phyloP scores from a whole-genome alignment of 345 rosid genomes.

The Moringa oleifera region DNA sequence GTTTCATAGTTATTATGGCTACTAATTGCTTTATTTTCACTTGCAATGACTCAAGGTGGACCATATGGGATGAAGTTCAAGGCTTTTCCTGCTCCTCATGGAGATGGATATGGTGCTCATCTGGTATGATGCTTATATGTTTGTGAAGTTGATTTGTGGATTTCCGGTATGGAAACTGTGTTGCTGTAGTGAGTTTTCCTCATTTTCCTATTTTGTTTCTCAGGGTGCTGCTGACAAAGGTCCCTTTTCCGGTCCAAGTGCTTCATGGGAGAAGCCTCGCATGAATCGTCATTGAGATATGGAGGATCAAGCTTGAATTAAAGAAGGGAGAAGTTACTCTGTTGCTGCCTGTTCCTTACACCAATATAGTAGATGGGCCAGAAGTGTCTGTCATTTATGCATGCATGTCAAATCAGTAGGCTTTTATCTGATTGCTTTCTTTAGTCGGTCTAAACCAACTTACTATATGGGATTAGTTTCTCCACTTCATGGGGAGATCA shows the following conservation, averaged over 20 bases:
- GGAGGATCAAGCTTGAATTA: slow-evolving; percentile 19
- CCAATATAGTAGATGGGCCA: slow-evolving; percentile 12
- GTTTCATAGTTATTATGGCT: slow-evolving; percentile 5
- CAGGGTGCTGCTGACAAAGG: slow-evolving; percentile 66
- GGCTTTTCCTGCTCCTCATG: slow-evolving; percentile 54
- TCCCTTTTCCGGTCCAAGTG: slow-evolving; percentile 61
- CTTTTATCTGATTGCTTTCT: slow-evolving; percentile 28
- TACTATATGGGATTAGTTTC: slow-evolving; percentile 17
- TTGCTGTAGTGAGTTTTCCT: slow-evolving; percentile 11
- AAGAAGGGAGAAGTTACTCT: slow-evolving; percentile 16
- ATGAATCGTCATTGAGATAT: slow-evolving; percentile 51
- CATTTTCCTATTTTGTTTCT: slow-evolving; percentile 15
- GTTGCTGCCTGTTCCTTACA: slow-evolving; percentile 13
- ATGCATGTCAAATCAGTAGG: slow-evolving; percentile 29
- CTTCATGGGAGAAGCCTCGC: slow-evolving; percentile 72
- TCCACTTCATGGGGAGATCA: slow-evolving; percentile 16
- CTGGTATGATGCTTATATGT: slow-evolving; percentile 38
- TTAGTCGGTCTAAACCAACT: slow-evolving; percentile 27
- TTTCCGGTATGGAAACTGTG: background rate
- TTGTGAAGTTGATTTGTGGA: slow-evolving; percentile 12
- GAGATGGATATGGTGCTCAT: slow-evolving; percentile 54
- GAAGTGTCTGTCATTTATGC: slow-evolving; percentile 30
- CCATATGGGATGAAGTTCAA: slow-evolving; percentile 59
- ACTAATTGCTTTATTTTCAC: slow-evolving; percentile 20
- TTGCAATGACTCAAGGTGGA: slow-evolving; percentile 44